These are phyloP conservation scores for Saraca asoca DNA, from an alignment of 331 rosid genomes.

Conservation along the genomic window DNA sequence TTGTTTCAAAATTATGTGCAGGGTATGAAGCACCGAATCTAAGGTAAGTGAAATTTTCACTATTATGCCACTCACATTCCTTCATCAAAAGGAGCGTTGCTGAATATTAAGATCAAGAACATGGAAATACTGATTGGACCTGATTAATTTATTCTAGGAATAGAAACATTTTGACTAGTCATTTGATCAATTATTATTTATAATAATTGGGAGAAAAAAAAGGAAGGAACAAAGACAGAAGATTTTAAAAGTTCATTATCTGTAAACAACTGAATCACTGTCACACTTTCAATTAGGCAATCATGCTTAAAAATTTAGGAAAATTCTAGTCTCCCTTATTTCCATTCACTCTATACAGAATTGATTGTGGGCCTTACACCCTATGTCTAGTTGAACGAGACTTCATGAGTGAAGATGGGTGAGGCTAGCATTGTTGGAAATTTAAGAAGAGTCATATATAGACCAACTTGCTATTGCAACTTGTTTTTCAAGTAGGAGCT, in stretches of 20 bases:
- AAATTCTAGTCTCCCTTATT: not conserved
- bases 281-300: not conserved
- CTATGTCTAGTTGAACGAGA: no score
- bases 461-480: not conserved
- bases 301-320: not conserved
- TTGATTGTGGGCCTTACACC: no score
- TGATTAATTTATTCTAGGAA: not conserved
- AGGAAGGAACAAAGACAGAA: not conserved
- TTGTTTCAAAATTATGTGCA: conserved; percentile 37
- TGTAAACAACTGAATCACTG: not conserved
- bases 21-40: conserved; percentile 61
- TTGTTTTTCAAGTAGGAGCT: not conserved
- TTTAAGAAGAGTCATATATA: not conserved
- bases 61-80: not conserved
- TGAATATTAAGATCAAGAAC: conserved; percentile 5
- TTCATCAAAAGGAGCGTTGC: not conserved
- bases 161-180: not conserved
- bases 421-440: no score
- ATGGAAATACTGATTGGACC: not conserved
- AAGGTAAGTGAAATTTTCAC: conserved; percentile 40
- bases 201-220: no score
- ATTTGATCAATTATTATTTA: not conserved
- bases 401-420: no score
- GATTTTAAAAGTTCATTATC: not conserved
- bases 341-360: no score